Evolutionary conservation across 495 filamentous ascomycete species (phyloP).

Genomic region (Talaromyces adpressus): DNA sequence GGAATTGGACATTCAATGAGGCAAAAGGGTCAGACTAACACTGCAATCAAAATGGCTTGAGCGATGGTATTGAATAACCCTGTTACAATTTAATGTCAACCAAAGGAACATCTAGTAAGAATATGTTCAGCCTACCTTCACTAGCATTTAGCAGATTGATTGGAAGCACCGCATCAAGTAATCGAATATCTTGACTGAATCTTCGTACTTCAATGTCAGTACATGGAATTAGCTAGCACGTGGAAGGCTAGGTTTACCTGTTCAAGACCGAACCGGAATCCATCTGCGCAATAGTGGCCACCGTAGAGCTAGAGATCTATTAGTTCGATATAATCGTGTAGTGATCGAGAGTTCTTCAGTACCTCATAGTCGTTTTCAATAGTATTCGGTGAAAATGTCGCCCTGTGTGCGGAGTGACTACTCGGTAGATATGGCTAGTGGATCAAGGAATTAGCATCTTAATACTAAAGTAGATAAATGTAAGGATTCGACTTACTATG

Average conservation of each 20-base stretch:
- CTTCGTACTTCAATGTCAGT: neutral
- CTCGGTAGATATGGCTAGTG: slow-evolving; percentile 16
- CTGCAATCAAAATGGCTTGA: neutral
- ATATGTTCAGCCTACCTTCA: neutral
- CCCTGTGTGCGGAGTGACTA: slow-evolving; percentile 1
- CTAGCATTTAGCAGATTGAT: neutral
- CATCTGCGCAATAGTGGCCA: slow-evolving; percentile 18
- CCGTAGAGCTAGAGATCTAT: slow-evolving; percentile 11
- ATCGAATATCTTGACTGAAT: neutral
- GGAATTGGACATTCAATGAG: neutral
- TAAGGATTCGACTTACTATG: slow-evolving; percentile 12
- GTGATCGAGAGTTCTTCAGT: slow-evolving; percentile 18
- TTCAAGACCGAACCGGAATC: slow-evolving; percentile 13
- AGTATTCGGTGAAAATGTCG: slow-evolving; percentile 37
- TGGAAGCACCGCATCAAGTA: neutral
- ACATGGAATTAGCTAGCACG: slow-evolving; percentile 11
- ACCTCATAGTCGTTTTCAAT: slow-evolving; percentile 39
- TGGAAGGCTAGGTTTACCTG: neutral
- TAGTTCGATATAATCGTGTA: slow-evolving; percentile 19
- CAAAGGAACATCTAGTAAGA: neutral
- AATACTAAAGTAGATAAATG: slow-evolving; percentile 19
- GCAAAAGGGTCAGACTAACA: neutral
- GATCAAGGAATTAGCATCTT: slow-evolving; percentile 17
- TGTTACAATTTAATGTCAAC: neutral
- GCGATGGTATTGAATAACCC: neutral